phyloP scores from a whole-genome alignment of 768 basidiomycete species.

The Russula griseocarnosa region DNA sequence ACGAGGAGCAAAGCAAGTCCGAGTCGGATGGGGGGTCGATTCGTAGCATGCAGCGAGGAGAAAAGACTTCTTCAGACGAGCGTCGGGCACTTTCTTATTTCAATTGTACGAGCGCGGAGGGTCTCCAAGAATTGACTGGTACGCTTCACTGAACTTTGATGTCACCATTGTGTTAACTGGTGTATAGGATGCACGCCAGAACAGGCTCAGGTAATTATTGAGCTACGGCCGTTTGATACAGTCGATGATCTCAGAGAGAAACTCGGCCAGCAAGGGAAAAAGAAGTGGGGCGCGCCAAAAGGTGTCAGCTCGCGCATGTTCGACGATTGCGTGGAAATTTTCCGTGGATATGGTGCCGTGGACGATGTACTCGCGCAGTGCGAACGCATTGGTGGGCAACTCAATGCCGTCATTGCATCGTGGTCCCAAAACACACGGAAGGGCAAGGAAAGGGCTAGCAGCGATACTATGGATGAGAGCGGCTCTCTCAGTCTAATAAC shows the following conservation, averaged over 20 bases:
- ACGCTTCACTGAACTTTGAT: slow-evolving; percentile 26
- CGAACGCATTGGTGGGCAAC: slow-evolving; percentile 74
- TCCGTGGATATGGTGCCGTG: slow-evolving; percentile 81
- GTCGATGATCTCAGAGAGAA: slow-evolving; percentile 71
- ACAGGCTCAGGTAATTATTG: slow-evolving; percentile 76
- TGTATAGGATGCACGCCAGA: slow-evolving; percentile 67
- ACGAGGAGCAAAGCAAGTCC: slow-evolving; percentile 60
- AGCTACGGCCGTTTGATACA: slow-evolving; percentile 73
- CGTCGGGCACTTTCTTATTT: slow-evolving; percentile 61
- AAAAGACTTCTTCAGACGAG: slow-evolving; percentile 42
- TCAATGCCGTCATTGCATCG: slow-evolving; percentile 69
- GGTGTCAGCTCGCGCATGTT: slow-evolving; percentile 89
- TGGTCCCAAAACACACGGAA: slow-evolving; percentile 52
- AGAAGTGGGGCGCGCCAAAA: slow-evolving; percentile 74
- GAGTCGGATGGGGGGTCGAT: slow-evolving; percentile 47
- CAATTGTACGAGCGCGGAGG: slow-evolving; percentile 57
- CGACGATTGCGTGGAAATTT: slow-evolving; percentile 82
- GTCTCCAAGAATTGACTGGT: slow-evolving; percentile 75
- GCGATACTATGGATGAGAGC: slow-evolving; percentile 46
- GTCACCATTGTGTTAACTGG: slow-evolving; percentile 16
- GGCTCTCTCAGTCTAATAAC: slow-evolving; percentile 59
- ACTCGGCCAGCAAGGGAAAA: slow-evolving; percentile 63
- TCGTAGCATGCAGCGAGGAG: slow-evolving; percentile 33
- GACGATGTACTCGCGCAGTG: slow-evolving; percentile 87
- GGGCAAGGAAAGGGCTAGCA: slow-evolving; percentile 38